Conservation (phyloP, 192 early-diverging fungal species). For the Backusella mclennaniae region DNA sequence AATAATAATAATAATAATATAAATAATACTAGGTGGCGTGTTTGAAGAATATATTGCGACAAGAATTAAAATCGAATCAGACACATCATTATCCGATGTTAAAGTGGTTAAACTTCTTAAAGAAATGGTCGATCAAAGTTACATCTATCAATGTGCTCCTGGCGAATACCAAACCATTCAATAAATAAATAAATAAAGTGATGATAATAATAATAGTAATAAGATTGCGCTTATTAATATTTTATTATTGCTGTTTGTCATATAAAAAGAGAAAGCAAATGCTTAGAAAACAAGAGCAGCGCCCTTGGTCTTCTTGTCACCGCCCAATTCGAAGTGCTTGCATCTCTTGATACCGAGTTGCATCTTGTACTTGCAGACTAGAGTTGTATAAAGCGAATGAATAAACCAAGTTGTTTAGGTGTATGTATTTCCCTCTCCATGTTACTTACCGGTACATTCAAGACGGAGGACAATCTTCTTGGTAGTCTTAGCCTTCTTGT, state of each 20-base stretch:
- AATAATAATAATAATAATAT: background rate
- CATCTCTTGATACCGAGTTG: slow-evolving; percentile 98
- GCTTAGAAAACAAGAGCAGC: slow-evolving; percentile 87
- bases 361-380: slow-evolving; percentile 96
- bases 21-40: background rate
- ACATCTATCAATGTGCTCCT: background rate
- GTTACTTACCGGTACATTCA: slow-evolving; percentile 74
- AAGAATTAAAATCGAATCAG: background rate
- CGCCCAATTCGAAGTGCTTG: slow-evolving; percentile 99
- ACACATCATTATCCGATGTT: background rate
- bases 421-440: background rate
- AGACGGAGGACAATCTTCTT: slow-evolving; percentile 99
- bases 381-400: too few relatives aligned
- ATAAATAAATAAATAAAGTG: background rate
- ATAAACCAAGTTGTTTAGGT: too few relatives aligned
- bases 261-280: slow-evolving; percentile 1
- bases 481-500: slow-evolving; percentile 99
- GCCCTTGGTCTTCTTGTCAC: slow-evolving; percentile 96
- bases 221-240: background rate
- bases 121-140: background rate
- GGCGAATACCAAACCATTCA: background rate
- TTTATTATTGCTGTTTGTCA: background rate
- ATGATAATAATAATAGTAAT: too few relatives aligned
- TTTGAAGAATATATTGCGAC: background rate
- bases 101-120: background rate